A percentile compares a stretch with the other conserved stretches of the same genome.
Evolutionary conservation across 345 rosid genomes (phyloP).

Genomic region (Eutrema yunnanense): DNA sequence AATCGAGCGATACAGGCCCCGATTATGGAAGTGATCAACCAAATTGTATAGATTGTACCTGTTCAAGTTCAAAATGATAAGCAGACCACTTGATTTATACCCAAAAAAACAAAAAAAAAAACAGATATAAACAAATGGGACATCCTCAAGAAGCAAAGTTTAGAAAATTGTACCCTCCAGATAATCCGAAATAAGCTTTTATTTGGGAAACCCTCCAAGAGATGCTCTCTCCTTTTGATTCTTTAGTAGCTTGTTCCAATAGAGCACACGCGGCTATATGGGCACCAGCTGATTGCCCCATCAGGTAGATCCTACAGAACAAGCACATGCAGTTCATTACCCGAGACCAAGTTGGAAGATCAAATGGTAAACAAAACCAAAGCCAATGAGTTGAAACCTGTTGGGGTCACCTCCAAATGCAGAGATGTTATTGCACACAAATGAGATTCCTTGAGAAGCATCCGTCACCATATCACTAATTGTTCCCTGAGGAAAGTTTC

Average conservation of each 20-base stretch:
- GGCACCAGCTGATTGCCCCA: constrained; percentile 99
- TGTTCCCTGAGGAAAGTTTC: constrained; percentile 98
- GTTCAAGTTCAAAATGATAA: constrained; percentile 14
- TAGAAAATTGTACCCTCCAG: constrained; percentile 63
- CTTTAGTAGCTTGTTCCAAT: constrained; percentile 84
- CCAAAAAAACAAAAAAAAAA: neutral
- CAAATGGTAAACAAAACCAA: neutral
- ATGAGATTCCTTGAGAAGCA: constrained; percentile 85
- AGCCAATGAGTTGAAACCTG: constrained; percentile 42
- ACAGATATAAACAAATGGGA: neutral
- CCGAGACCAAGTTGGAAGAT: neutral
- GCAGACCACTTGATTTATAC: neutral
- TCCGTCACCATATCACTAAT: constrained; percentile 85
- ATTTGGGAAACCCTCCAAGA: constrained; percentile 77
- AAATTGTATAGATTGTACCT: constrained; percentile 84
- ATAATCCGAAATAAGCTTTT: constrained; percentile 82
- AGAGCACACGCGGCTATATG: constrained; percentile 90
- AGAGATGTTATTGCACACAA: constrained; percentile 67
- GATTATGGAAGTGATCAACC: constrained; percentile 77
- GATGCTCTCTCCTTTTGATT: constrained; percentile 55
- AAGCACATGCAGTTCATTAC: constrained; percentile 7
- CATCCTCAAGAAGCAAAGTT: neutral
- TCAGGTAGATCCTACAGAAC: constrained; percentile 66
- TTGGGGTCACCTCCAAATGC: constrained; percentile 92
- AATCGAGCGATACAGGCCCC: constrained; percentile 82